phyloP scores from a whole-genome alignment of 208 protist genomes.

The Herpetomonas samuelpessoai region DNA sequence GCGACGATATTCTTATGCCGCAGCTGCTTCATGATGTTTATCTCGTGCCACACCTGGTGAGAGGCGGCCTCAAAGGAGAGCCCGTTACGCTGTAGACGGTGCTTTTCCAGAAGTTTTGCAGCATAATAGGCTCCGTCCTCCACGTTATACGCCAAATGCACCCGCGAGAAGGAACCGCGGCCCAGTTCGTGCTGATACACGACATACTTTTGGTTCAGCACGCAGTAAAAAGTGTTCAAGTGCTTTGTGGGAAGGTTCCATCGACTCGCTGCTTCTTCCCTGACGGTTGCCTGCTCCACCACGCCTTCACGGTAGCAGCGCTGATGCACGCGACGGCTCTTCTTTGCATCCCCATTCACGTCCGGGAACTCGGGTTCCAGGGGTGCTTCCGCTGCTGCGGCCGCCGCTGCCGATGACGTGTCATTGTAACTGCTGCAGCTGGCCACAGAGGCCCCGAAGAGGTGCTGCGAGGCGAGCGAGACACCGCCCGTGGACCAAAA shows the following conservation, averaged over 20 bases:
- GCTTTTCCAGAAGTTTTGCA: constrained; percentile 52
- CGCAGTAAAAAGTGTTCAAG: constrained; percentile 16
- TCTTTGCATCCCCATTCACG: background rate
- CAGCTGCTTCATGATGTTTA: constrained; percentile 92
- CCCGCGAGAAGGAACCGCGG: constrained; percentile 57
- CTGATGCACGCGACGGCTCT: background rate
- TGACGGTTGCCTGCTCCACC: constrained; percentile 2
- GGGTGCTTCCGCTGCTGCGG: background rate
- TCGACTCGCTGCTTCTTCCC: constrained; percentile 16
- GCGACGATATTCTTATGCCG: constrained; percentile 90
- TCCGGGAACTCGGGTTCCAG: background rate
- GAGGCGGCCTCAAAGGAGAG: constrained; percentile 29
- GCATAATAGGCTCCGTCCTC: constrained; percentile 48
- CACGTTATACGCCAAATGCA: constrained; percentile 56
- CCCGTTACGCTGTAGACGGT: constrained; percentile 28
- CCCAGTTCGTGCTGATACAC: constrained; percentile 54
- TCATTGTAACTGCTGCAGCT: background rate
- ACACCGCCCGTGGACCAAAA: no score
- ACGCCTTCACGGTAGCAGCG: background rate
- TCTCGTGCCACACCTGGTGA: constrained; percentile 64
- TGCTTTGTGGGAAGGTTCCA: constrained; percentile 1
- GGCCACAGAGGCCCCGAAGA: background rate
- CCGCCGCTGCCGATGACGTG: background rate
- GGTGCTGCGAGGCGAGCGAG: background rate
- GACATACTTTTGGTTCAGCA: constrained; percentile 72